These are phyloP conservation scores for Plasmodium adleri DNA, from an alignment of 169 alveolate species.

Conservation along the genomic window DNA sequence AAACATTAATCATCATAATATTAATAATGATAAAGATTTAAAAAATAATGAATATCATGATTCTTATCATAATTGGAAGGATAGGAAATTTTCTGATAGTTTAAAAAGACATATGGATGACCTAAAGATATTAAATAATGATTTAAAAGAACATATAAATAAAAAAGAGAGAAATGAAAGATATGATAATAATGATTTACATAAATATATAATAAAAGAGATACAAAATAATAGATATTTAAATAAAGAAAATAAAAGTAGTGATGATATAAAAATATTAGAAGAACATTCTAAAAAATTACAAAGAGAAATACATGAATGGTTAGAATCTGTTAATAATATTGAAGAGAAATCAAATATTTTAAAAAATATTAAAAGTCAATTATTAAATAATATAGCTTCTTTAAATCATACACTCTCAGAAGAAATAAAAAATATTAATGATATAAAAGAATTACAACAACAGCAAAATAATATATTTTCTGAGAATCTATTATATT, in stretches of 20 bases:
- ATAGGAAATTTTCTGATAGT: too few relatives aligned
- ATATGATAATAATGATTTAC: neutral
- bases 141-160: conserved; percentile 17
- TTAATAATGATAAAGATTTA: neutral
- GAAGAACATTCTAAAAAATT: conserved; percentile 48
- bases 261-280: conserved; percentile 25
- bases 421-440: conserved; percentile 72
- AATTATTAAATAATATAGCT: conserved; percentile 50
- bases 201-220: conserved; percentile 24
- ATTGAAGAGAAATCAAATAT: conserved; percentile 46
- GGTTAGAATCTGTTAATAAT: conserved; percentile 39
- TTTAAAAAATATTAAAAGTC: conserved; percentile 47
- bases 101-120: conserved; percentile 10
- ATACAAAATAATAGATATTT: conserved; percentile 15
- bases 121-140: conserved; percentile 11
- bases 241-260: conserved; percentile 40
- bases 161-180: neutral
- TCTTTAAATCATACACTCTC: conserved; percentile 55
- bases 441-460: conserved; percentile 65
- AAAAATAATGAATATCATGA: neutral
- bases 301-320: conserved; percentile 42
- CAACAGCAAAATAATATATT: conserved; percentile 51
- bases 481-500: conserved; percentile 62
- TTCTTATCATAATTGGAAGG: too few relatives aligned
- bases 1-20: conserved; percentile 24